Evolutionary conservation across 495 filamentous ascomycete genomes (phyloP).

Genomic region (Chlorociboria aeruginascens): DNA sequence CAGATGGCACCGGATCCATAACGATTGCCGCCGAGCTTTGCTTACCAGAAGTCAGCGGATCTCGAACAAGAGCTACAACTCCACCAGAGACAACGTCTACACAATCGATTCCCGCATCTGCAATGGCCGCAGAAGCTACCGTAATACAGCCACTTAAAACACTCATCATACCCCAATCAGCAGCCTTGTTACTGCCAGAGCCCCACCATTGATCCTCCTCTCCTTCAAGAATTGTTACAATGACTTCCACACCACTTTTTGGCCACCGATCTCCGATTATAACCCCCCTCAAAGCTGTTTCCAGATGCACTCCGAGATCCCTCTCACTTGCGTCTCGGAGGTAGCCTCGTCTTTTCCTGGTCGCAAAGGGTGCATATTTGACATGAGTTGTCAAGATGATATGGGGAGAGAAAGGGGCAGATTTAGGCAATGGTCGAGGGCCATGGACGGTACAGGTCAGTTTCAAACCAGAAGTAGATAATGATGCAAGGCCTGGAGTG

Average conservation of each 20-base stretch:
- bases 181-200: slow-evolving; percentile 23
- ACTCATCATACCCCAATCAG: slow-evolving; percentile 72
- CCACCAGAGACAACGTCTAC: slow-evolving; percentile 84
- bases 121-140: slow-evolving; percentile 87
- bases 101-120: slow-evolving; percentile 92
- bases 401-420: slow-evolving; percentile 78
- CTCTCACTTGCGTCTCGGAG: slow-evolving; percentile 76
- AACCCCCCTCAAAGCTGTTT: slow-evolving; percentile 77
- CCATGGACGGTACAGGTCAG: slow-evolving; percentile 87
- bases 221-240: slow-evolving; percentile 85
- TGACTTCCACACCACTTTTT: slow-evolving; percentile 87
- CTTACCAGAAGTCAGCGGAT: slow-evolving; percentile 16
- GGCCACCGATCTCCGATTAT: slow-evolving; percentile 92
- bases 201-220: slow-evolving; percentile 61
- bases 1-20: slow-evolving; percentile 73
- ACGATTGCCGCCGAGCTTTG: slow-evolving; percentile 39
- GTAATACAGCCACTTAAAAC: slow-evolving; percentile 88
- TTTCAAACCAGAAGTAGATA: slow-evolving; percentile 59
- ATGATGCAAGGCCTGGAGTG: slow-evolving; percentile 31
- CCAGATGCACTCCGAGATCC: slow-evolving; percentile 82
- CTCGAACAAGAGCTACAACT: slow-evolving; percentile 63
- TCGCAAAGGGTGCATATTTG: slow-evolving; percentile 93
- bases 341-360: slow-evolving; percentile 68
- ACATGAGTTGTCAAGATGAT: slow-evolving; percentile 83
- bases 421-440: slow-evolving; percentile 79